Evolutionary conservation across 805 yeast genomes (phyloP), one percentile per base, ranked within the genome.

Genomic region (Gaillardinia entomophila): DNA sequence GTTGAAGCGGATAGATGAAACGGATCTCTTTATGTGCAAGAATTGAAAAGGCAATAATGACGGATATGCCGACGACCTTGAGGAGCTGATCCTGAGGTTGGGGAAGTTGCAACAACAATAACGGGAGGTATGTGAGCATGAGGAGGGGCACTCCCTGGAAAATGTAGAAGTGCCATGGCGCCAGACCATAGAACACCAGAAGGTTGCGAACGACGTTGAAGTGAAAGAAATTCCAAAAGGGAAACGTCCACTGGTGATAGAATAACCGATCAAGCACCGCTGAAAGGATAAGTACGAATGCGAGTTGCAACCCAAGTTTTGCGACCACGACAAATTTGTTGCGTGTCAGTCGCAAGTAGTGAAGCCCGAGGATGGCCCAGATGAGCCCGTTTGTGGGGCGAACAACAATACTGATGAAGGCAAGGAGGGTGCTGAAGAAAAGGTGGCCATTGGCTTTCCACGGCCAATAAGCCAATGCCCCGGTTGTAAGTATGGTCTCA

Each of bases 1-100:
- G 97, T 58, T 84, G 79, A 32, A 92, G 51, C 2, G 94, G 95
- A 45, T 81, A 87, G 12, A 94, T 67, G 53, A 92, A 92, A 28
- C 99, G 70, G 45, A 88, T 83, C 52, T 92, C 99, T 51, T 92
- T 92, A 55, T 92, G 99, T 8, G 71, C 62, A 13, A 92, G 71
- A 2, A 64, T 32, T 0, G 96, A 83, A 45, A 83, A 86, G 0
- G 68, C 62, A 0, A 57, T 30, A 2, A 83, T 31, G 28, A 81
- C 81, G 4, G 71, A 34, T 0, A 68, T 13, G 0, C 71, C 31
- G 38, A 42, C 53, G 28, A 37, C 43, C 19, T 47, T 56, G 13
- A 57, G 37, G 16, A 46, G 12, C 16, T 45, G 38, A 18, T 40
- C 35, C 12, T 35, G 38, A 26, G 28, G 27, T n/a, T 17, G 25